A percentile compares a stretch with the other conserved stretches of the same genome.
These are phyloP conservation scores for Misopates orontium DNA, from an alignment of 257 asterid species.

Conservation along the genomic window DNA sequence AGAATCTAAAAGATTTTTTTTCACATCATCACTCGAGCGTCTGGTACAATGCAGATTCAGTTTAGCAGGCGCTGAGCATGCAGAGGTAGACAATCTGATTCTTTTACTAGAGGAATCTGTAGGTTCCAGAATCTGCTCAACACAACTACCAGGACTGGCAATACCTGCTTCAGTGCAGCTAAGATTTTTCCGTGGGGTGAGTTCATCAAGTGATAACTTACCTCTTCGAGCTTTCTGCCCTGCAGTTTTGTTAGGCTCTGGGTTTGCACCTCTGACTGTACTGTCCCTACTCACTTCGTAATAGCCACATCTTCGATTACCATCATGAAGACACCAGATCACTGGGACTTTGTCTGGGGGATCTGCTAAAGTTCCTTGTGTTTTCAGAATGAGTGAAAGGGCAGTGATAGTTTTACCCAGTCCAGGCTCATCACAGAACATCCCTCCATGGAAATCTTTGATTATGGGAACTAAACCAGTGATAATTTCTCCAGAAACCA, in stretches of 20 bases:
- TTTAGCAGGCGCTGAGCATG: conserved; percentile 37
- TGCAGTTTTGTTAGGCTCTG: conserved; percentile 35
- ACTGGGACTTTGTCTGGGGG: conserved; percentile 68
- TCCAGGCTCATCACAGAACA: conserved; percentile 99
- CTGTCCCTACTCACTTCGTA: conserved; percentile 60
- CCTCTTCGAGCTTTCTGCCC: conserved; percentile 72
- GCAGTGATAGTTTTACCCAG: conserved; percentile 96
- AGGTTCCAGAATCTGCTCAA: conserved; percentile 37
- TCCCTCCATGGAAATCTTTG: conserved; percentile 85
- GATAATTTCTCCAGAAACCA: conserved; percentile 74
- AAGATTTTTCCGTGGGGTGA: conserved; percentile 45
- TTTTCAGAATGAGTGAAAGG: conserved; percentile 81
- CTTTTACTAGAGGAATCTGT: conserved; percentile 37
- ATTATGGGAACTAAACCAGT: conserved; percentile 53
- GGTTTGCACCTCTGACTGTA: conserved; percentile 34
- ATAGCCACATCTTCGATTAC: conserved; percentile 74
- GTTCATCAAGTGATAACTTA: conserved; percentile 53
- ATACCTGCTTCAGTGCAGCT: conserved; percentile 35
- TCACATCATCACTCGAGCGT: conserved; percentile 40
- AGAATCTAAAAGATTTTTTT: conserved; percentile 65
- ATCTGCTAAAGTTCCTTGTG: conserved; percentile 80
- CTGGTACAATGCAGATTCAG: conserved; percentile 32
- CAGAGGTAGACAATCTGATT: conserved; percentile 35
- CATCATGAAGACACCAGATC: conserved; percentile 77
- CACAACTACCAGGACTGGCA: conserved; percentile 29